phyloP scores from a whole-genome alignment of 768 basidiomycete species.

The Boletus pseudo-olivaceus region DNA sequence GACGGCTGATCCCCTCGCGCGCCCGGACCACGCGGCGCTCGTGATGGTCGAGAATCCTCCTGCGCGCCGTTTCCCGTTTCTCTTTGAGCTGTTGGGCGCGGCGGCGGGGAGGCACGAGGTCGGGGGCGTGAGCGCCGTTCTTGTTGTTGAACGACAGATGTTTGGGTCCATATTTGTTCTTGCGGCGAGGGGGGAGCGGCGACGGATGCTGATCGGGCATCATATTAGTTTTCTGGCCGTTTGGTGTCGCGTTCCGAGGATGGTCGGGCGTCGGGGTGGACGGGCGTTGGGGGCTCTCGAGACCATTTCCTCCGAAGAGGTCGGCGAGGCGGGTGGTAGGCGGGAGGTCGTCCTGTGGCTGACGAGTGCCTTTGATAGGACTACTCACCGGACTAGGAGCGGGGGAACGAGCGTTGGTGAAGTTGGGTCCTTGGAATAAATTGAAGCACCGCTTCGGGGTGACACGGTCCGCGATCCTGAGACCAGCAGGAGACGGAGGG shows the following conservation, averaged over 20 bases:
- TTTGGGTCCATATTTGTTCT: conserved; percentile 15
- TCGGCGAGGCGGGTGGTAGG: conserved; percentile 7
- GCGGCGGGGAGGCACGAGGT: background rate
- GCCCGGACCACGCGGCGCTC: conserved; percentile 1
- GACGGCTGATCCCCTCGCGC: background rate
- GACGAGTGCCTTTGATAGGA: conserved; percentile 3
- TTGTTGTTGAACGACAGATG: conserved; percentile 12
- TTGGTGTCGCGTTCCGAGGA: background rate
- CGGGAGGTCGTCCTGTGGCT: conserved; percentile 6
- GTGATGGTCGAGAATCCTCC: background rate
- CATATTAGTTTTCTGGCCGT: background rate
- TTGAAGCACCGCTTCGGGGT: conserved; percentile 20
- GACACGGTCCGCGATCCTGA: conserved; percentile 22
- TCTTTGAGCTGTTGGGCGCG: background rate
- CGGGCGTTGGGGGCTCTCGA: background rate
- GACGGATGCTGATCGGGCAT: background rate
- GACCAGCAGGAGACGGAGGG: conserved; percentile 23
- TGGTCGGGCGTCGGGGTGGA: background rate
- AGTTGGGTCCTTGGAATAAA: conserved; percentile 11
- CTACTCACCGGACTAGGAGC: conserved; percentile 16
- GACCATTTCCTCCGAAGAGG: background rate
- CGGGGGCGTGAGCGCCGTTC: background rate
- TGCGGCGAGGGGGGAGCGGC: background rate
- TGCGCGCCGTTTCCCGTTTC: conserved; percentile 9
- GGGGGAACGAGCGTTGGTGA: conserved; percentile 11